These are phyloP conservation scores for Pseudoturritis turrita DNA, from an alignment of 345 rosid genomes.

Conservation along the genomic window DNA sequence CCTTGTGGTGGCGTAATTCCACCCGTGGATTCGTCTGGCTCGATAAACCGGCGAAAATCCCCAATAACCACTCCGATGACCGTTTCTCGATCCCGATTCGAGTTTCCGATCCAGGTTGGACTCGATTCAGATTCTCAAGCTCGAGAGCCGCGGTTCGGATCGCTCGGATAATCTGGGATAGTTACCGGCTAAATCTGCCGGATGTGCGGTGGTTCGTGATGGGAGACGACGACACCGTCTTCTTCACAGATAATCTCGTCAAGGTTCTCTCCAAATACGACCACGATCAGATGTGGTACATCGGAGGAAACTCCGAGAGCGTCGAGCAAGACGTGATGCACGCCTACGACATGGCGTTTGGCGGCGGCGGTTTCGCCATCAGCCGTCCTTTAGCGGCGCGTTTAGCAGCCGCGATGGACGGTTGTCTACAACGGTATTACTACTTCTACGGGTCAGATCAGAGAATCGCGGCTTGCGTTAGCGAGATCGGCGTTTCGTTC, in stretches of 20 bases:
- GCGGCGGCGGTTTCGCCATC: conserved; percentile 89
- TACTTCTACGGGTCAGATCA: conserved; percentile 83
- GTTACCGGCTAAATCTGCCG: conserved; percentile 38
- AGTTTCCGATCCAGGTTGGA: conserved; percentile 53
- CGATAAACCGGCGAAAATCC: conserved; percentile 31
- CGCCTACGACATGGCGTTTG: conserved; percentile 76
- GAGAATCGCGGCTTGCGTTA: conserved; percentile 67
- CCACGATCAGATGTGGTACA: conserved; percentile 70
- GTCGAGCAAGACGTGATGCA: conserved; percentile 69
- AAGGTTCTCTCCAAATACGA: conserved; percentile 61
- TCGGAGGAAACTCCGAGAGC: conserved; percentile 79
- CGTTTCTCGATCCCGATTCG: conserved; percentile 32
- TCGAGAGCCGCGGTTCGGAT: conserved; percentile 69
- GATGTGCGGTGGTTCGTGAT: conserved; percentile 85
- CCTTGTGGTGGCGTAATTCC: conserved; percentile 59
- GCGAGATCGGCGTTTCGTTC: conserved; percentile 70
- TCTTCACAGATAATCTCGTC: conserved; percentile 56
- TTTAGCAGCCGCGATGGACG: conserved; percentile 53
- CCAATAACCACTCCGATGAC: background rate
- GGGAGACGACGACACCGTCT: conserved; percentile 95
- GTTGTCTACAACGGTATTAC: conserved; percentile 59
- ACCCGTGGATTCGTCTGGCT: conserved; percentile 76
- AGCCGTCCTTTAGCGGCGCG: conserved; percentile 64
- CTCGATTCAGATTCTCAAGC: conserved; percentile 52
- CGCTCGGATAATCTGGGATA: conserved; percentile 67